Conservation (phyloP, 441 rosid species). For the Corymbia citriodora region DNA sequence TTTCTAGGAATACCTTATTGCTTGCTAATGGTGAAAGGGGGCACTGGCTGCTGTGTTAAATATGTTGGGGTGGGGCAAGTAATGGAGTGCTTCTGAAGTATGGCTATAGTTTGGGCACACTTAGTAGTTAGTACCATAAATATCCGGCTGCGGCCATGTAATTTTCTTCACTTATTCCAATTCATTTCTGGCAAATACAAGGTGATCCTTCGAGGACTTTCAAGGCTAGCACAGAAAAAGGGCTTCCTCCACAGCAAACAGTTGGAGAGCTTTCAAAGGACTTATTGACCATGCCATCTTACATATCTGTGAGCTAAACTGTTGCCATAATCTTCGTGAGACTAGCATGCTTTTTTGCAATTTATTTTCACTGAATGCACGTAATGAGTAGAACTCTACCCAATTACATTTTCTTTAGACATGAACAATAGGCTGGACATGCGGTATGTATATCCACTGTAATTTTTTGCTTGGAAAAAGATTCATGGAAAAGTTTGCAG, state of each 20-base stretch:
- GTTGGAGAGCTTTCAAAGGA: constrained; percentile 30
- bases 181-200: constrained; percentile 7
- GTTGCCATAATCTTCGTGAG: background rate
- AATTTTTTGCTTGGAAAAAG: background rate
- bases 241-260: constrained; percentile 28
- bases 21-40: background rate
- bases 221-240: constrained; percentile 27
- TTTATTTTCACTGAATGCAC: background rate
- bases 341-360: background rate
- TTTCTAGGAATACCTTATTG: background rate
- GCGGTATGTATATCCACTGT: background rate
- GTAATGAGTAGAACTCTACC: background rate
- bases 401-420: background rate
- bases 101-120: background rate
- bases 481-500: constrained; percentile 29
- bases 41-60: background rate
- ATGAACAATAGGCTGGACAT: background rate
- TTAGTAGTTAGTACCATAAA: background rate
- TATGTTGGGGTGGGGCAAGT: constrained; percentile 1
- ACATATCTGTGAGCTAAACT: constrained; percentile 38
- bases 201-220: constrained; percentile 39
- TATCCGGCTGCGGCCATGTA: background rate
- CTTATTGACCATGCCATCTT: constrained; percentile 25
- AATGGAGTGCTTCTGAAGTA: constrained; percentile 5
- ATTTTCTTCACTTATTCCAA: background rate